phyloP scores from a whole-genome alignment of 345 rosid species.

The Lumnitzera littorea region DNA sequence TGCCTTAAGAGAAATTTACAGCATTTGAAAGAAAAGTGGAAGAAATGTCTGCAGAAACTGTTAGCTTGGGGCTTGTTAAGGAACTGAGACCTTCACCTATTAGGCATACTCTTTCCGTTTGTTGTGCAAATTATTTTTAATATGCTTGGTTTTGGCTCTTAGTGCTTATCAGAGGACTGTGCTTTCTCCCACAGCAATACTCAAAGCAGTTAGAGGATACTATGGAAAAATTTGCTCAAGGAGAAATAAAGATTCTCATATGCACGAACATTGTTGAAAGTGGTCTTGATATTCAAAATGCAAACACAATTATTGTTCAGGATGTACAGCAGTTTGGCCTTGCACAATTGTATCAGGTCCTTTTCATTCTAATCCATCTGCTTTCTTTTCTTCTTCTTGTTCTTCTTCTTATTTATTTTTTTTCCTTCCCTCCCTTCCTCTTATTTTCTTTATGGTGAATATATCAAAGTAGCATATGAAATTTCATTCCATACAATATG shows the following conservation, averaged over 20 bases:
- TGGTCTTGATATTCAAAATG: constrained; percentile 94
- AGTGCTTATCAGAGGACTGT: not conserved
- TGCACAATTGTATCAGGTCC: constrained; percentile 93
- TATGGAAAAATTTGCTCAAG: constrained; percentile 86
- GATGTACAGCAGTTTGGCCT: constrained; percentile 96
- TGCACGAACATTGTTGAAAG: constrained; percentile 96
- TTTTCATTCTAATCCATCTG: constrained; percentile 9
- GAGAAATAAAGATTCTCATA: constrained; percentile 72
- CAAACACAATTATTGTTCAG: constrained; percentile 89
- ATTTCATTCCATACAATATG: too few relatives aligned
- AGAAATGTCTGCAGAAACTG: too few relatives aligned
- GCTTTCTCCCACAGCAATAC: constrained; percentile 47
- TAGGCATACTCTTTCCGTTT: not conserved
- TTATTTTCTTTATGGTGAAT: not conserved
- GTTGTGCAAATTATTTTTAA: not conserved
- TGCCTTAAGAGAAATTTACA: too few relatives aligned
- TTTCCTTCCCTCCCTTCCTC: too few relatives aligned
- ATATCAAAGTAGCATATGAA: too few relatives aligned
- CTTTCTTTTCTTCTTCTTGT: not conserved
- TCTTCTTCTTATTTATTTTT: too few relatives aligned
- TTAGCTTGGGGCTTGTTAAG: too few relatives aligned
- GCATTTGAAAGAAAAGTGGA: too few relatives aligned
- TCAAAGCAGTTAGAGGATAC: constrained; percentile 89
- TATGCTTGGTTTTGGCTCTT: not conserved
- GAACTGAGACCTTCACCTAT: too few relatives aligned